Base-by-base conservation (phyloP, 2,329 filamentous ascomycete genomes). In the Epichloe gansuensis region DNA sequence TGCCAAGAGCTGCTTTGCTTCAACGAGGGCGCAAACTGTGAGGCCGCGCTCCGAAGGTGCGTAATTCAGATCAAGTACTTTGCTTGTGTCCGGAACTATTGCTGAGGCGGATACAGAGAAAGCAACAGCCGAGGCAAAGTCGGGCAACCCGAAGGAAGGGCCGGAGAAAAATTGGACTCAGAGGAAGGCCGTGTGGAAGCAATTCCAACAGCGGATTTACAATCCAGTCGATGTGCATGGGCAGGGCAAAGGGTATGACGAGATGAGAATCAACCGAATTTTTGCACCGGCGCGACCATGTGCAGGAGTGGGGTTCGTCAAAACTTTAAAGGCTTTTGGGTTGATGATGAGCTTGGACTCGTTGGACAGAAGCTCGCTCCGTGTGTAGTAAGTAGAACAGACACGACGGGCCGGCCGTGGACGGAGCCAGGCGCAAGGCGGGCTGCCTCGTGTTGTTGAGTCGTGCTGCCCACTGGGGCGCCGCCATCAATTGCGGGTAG, bases 161-260 rank as follows among this genome's bases (percentile, higher is more conserved):
- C 17, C 17, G 61, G 60, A 63, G 9, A 63, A 65, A 62, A 54
- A 61, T 62, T 62, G 62, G 54, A 48, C 13, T 55, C 54, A 54
- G 52, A 56, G 54, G 56, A 39, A 49, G 25, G 38, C 6, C 35
- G 46, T 9, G 38, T 49, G 49, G 42, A 56, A 56, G 45, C 55
- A 55, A 57, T 60, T 61, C 63, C 64, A 61, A 65, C 58, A 60
- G 61, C 63, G 63, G 62, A 58, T 57, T 57, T 55, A 55, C 44
- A 46, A 53, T 45, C 50, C 46, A 49, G 50, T 50, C 53, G 13
- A 43, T 38, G n/a, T 42, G 57, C 54, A 53, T 17, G 52, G 41
- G 43, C 47, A 46, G 31, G 51, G 54, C 52, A 61, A 58, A 57
- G 57, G 60, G 55, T 56, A 65, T 62, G 63, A 64, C 60, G 61